These are phyloP conservation scores for Penicillium sp. DNA, from an alignment of 2,329 filamentous ascomycete genomes.

Conservation along the genomic window DNA sequence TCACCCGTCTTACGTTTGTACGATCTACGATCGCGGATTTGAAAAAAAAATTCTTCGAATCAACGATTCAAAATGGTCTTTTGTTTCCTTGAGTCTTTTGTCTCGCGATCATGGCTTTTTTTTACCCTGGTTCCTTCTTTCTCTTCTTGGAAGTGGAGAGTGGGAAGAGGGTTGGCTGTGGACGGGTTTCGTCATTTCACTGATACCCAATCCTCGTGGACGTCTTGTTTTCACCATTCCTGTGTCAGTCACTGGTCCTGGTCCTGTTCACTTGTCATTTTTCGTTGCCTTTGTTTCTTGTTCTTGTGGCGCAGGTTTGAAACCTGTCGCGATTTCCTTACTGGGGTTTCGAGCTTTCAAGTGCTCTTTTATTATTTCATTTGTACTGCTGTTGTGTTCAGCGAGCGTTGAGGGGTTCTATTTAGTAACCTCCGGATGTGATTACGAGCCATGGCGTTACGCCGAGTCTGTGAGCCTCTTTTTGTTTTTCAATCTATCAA, in stretches of 20 bases:
- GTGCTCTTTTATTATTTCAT: background rate
- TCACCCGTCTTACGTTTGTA: too few species aligned
- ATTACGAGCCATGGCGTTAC: conserved; percentile 17
- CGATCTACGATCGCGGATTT: conserved; percentile 6
- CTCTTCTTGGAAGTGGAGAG: background rate
- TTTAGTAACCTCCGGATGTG: background rate
- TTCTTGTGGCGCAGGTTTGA: too few species aligned
- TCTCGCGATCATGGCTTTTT: background rate
- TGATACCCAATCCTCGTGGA: background rate
- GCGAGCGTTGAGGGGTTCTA: background rate
- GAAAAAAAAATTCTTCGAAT: background rate
- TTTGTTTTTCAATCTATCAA: background rate
- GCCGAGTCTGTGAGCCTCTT: background rate
- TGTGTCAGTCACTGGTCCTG: background rate
- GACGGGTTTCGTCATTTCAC: background rate
- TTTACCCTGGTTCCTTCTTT: background rate
- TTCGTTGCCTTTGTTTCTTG: too few species aligned
- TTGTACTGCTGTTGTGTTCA: background rate
- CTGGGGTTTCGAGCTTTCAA: too few species aligned
- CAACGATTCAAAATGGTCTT: conserved; percentile 6
- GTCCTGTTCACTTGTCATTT: too few species aligned
- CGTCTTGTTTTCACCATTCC: background rate
- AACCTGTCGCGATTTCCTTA: too few species aligned
- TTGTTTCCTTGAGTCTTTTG: background rate
- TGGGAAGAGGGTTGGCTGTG: background rate